These are phyloP conservation scores for Plantago rigida DNA, from an alignment of 305 asterid genomes.

Conservation along the genomic window DNA sequence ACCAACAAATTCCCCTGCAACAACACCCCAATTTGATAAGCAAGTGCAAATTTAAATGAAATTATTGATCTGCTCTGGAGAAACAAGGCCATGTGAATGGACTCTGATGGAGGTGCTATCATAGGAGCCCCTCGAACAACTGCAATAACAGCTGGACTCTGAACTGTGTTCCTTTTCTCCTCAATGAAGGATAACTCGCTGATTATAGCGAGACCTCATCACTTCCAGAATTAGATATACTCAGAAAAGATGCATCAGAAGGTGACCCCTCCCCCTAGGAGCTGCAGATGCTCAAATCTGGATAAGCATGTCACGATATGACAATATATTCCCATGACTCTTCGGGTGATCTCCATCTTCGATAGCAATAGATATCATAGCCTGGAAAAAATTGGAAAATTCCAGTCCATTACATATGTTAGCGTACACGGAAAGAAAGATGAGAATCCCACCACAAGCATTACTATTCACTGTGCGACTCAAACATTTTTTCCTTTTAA, in stretches of 20 bases:
- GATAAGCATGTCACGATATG: constrained; percentile 90
- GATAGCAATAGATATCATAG: constrained; percentile 84
- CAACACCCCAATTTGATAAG: constrained; percentile 69
- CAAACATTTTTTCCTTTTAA: constrained; percentile 2
- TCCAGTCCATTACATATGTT: constrained; percentile 5
- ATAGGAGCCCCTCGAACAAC: constrained; percentile 95
- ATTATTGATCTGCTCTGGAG: constrained; percentile 80
- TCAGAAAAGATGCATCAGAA: constrained; percentile 80
- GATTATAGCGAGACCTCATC: constrained; percentile 50
- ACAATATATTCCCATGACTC: constrained; percentile 70
- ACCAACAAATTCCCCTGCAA: too few species aligned
- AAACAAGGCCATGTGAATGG: constrained; percentile 64
- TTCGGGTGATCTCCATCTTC: constrained; percentile 89
- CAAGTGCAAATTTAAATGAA: constrained; percentile 81
- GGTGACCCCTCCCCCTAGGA: constrained; percentile 97
- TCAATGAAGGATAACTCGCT: constrained; percentile 48
- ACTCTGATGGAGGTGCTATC: constrained; percentile 75
- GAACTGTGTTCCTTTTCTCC: constrained; percentile 82
- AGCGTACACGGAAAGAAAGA: not conserved
- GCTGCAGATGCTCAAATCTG: constrained; percentile 95
- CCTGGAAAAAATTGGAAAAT: constrained; percentile 40
- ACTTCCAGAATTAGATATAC: constrained; percentile 45
- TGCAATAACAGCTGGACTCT: constrained; percentile 95
- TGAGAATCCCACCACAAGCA: constrained; percentile 13
- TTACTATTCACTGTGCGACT: constrained; percentile 14